These are phyloP conservation scores for Cercospora nicotianae DNA, from an alignment of 2,329 filamentous ascomycete species.

Conservation along the genomic window DNA sequence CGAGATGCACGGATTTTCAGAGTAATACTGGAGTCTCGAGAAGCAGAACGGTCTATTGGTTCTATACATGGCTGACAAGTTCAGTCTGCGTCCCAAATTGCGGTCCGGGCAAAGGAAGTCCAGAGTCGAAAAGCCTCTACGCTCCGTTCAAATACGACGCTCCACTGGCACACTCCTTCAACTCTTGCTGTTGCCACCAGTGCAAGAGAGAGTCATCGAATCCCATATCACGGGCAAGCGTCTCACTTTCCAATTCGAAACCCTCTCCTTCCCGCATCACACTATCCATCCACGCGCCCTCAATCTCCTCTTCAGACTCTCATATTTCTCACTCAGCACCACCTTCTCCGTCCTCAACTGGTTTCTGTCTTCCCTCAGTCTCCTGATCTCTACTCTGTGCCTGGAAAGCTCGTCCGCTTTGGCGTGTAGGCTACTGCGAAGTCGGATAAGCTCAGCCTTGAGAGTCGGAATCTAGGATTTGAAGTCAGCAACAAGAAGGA, in stretches of 20 bases:
- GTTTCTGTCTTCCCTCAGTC: constrained; percentile 7
- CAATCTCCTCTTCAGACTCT: background rate
- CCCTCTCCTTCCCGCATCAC: background rate
- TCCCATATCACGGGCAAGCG: background rate
- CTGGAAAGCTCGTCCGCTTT: constrained; percentile 5
- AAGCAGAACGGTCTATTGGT: background rate
- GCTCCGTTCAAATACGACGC: background rate
- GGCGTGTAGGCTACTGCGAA: constrained; percentile 17
- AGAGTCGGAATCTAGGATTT: constrained; percentile 23
- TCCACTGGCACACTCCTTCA: background rate
- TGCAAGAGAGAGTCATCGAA: background rate
- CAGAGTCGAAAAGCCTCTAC: background rate
- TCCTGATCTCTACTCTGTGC: background rate
- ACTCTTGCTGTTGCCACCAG: background rate
- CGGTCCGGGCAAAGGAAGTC: background rate
- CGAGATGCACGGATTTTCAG: background rate
- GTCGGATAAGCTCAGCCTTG: constrained; percentile 14
- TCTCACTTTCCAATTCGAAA: background rate
- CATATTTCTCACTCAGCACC: background rate
- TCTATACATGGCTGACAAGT: background rate
- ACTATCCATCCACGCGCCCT: background rate
- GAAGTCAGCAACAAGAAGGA: background rate
- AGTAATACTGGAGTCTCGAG: background rate
- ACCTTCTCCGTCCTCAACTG: constrained; percentile 9
- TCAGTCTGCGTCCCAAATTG: background rate